Base-by-base conservation (phyloP, 768 basidiomycete species). In the Boletus insuetus region DNA sequence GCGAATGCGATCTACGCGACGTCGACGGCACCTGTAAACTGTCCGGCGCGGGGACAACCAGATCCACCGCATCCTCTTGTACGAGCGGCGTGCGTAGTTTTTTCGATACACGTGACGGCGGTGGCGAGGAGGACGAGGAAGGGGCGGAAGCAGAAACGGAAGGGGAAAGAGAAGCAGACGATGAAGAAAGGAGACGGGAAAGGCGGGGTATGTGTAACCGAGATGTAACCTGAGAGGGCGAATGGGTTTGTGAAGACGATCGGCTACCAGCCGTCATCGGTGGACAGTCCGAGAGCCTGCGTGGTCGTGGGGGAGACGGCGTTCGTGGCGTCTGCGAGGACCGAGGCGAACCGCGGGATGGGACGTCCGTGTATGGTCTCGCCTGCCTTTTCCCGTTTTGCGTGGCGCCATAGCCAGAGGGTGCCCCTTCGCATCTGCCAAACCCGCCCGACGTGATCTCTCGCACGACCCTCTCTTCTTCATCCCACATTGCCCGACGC, bases 1-100 rank as follows among this genome's bases (percentile, higher is more conserved):
- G 61, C 7, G 60, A 68, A 51, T 59, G 61, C 0, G 32, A 32
- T 13, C 51, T 51, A n/a, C 51, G 52, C 16, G 65, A 61, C 5
- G 52, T 49, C 17, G 65, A 49, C 1, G 64, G 64, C 13, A 62
- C 59, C 4, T 52, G 58, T 14, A 64, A 32, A 16, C 43, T 40
- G 9, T 70, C 62, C 14, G 48, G 41, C 8, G 59, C 58, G 6
- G 68, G 20, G 0, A 95, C 84, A 6, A 98, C 81, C 17, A 99
- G 77, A 64, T 99, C 96, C 2, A 98, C 86, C 1, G 95, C 94
- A 59, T 98, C 89, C 2, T 82, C 79, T 14, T 59, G 19, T 2
- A 54, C 53, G 6, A 70, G 63, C 8, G 70, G 71, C 1, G 54
- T 20, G 31, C 37, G 69, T 12, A 49, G 20, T 6, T 55, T 53